Base-by-base conservation (phyloP, 495 filamentous ascomycete genomes). In the Parmelia sp. region DNA sequence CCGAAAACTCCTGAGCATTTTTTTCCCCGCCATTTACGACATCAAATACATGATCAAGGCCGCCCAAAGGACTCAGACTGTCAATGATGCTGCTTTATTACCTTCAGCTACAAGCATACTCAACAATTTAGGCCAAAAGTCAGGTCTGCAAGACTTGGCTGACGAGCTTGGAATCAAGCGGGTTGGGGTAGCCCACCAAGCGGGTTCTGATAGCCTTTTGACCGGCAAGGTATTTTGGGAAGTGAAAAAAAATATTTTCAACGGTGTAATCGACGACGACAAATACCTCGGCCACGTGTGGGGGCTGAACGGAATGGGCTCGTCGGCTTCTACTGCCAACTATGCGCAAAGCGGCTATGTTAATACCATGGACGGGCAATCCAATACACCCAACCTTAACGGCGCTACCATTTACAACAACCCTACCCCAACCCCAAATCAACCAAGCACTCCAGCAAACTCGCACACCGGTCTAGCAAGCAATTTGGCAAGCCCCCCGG, bases 21-120 rank as follows among this genome's bases (percentile, higher is more conserved):
- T 91, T 79, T 98, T 98, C 76, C 95, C 94, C 0, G 85, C 84
- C 11, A 84, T 96, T 0, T 96, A 93, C 74, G 94, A 98, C 70
- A 92, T 97, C 72, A 98, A 98, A 76, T 96, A 91, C 76, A 85
- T 98, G 56, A 92, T 96, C 85, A 96, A 96, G 71, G 86, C 92
- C 67, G 86, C 85, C 23, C 85, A 83, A 63, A 85, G 88, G 62
- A 80, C 83, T 56, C 81, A 88, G 51, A 83, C 84, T 0, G 80
- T 83, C 65, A 83, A 83, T 61, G 78, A 78, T 64, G 74, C 77
- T 2, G 88, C 87, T 19, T 78, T 83, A 58, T 88, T 88, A 53
- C 78, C 80, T 0, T 77, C 82, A 39, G 85, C 83, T 5, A 77
- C 78, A 17, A 87, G 88, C 65, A 87, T 94, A 58, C 77, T 97